Conservation (phyloP, 2,329 filamentous ascomycete species). For the Acarospora socialis region DNA sequence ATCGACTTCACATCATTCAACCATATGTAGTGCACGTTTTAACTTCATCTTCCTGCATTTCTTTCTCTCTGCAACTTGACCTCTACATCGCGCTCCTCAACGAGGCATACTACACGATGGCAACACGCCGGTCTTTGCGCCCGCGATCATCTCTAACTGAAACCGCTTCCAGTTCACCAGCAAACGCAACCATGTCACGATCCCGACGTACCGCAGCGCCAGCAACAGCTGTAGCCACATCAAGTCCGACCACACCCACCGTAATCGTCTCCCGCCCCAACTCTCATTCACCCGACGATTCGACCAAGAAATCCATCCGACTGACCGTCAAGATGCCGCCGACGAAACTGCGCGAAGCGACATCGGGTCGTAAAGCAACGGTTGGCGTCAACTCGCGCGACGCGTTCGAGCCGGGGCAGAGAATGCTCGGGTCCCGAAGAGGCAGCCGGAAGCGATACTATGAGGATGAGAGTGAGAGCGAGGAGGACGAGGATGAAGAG, state of each 20-base stretch:
- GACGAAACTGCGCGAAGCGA: conserved; percentile 35
- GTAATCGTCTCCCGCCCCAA: conserved; percentile 26
- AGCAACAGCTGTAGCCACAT: conserved; percentile 12
- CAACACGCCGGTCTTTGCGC: conserved; percentile 26
- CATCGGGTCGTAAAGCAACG: conserved; percentile 19
- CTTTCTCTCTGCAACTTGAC: neutral
- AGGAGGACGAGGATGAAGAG: conserved; percentile 30
- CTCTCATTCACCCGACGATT: conserved; percentile 23
- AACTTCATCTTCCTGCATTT: too few relatives aligned
- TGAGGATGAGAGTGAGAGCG: conserved; percentile 29
- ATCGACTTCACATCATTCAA: too few relatives aligned
- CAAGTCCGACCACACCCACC: conserved; percentile 16
- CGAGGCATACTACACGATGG: conserved; percentile 18
- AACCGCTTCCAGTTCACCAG: conserved; percentile 8
- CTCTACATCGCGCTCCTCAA: too few relatives aligned
- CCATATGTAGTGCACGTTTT: too few relatives aligned
- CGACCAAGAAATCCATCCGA: conserved; percentile 28
- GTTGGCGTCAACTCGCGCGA: conserved; percentile 21
- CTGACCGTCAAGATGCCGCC: conserved; percentile 36
- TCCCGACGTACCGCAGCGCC: conserved; percentile 24
- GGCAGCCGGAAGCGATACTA: conserved; percentile 22
- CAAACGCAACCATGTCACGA: conserved; percentile 19
- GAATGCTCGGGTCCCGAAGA: conserved; percentile 31
- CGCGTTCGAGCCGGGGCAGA: conserved; percentile 31
- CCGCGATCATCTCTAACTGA: conserved; percentile 19